A percentile compares a stretch with the other conserved stretches of the same genome.
Conservation (phyloP, 306 rosid genomes). For the Corylus avellana region DNA sequence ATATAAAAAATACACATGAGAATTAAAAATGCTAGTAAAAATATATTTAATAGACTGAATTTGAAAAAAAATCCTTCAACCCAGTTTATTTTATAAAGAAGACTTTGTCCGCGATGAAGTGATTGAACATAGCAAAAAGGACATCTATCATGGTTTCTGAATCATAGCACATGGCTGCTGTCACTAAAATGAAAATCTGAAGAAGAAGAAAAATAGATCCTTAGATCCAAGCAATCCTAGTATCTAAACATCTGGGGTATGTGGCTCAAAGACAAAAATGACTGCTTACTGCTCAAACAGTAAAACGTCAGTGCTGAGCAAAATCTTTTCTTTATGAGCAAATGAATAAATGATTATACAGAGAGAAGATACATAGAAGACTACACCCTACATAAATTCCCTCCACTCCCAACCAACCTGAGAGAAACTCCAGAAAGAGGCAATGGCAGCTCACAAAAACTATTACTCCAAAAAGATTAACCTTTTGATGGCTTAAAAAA, state of each 20-base stretch:
- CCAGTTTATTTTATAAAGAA: no score
- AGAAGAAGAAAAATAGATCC: background rate
- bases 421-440: background rate
- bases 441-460: background rate
- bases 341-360: background rate
- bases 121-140: constrained; percentile 5
- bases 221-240: background rate
- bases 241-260: constrained; percentile 2
- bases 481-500: background rate
- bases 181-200: background rate
- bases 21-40: no score
- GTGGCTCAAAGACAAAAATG: background rate
- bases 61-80: no score
- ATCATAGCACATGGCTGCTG: background rate
- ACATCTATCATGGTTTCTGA: background rate
- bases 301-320: background rate
- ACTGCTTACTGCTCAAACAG: background rate
- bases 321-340: background rate
- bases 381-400: background rate
- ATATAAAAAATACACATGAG: no score
- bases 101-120: background rate
- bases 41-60: no score
- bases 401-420: background rate
- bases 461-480: background rate
- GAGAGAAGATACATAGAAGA: background rate